Percentiles rank a stretch among this genome's conserved stretches.
phyloP scores from a whole-genome alignment of 2,329 filamentous ascomycete genomes.

The Diaporthe citrichinensis region DNA sequence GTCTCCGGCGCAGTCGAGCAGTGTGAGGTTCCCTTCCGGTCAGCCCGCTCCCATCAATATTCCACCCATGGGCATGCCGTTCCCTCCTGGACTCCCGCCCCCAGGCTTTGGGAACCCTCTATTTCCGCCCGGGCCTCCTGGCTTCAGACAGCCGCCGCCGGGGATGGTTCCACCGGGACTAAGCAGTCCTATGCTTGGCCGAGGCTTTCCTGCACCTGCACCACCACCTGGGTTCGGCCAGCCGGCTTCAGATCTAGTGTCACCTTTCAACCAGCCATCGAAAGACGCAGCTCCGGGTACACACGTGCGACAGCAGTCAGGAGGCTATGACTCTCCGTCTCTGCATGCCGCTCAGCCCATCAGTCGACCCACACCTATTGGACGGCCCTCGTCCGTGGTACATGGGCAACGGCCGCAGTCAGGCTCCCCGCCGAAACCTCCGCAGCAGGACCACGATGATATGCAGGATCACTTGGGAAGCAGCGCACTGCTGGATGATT shows the following conservation, averaged over 20 bases:
- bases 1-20: conserved; percentile 73
- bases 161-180: conserved; percentile 68
- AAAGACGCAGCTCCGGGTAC: conserved; percentile 59
- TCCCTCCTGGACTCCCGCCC: conserved; percentile 61
- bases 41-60: conserved; percentile 66
- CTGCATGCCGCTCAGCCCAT: conserved; percentile 78
- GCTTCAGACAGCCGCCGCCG: conserved; percentile 61
- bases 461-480: conserved; percentile 87
- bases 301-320: conserved; percentile 84
- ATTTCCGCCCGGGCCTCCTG: conserved; percentile 57
- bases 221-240: conserved; percentile 70
- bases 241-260: conserved; percentile 57
- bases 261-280: conserved; percentile 52
- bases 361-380: conserved; percentile 87
- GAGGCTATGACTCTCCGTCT: conserved; percentile 72
- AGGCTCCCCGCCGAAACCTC: conserved; percentile 45
- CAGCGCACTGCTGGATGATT: conserved; percentile 87
- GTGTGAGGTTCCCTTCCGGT: conserved; percentile 52
- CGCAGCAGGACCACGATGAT: conserved; percentile 75
- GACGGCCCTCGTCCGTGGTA: conserved; percentile 82
- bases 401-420: conserved; percentile 61
- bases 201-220: conserved; percentile 60
- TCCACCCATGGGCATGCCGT: conserved; percentile 70
- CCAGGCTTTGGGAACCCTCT: conserved; percentile 68
- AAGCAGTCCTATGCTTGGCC: conserved; percentile 56